phyloP scores from a whole-genome alignment of 179 eudicot species.

The Gypsophila paniculata region DNA sequence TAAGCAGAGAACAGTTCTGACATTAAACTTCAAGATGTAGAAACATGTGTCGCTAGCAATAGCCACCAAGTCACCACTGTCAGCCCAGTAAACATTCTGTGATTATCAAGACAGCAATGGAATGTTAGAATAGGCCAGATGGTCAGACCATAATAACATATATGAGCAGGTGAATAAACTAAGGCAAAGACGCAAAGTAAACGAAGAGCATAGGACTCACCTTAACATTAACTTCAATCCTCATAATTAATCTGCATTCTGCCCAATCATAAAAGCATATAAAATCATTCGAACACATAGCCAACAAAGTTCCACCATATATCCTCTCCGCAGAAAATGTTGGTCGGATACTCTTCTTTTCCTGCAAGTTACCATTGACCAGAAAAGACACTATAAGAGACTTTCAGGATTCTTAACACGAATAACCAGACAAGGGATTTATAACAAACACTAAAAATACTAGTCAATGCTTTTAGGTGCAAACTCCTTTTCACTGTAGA shows the following conservation, averaged over 20 bases:
- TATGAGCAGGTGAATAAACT: neutral
- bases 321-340: conserved; percentile 89
- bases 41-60: conserved; percentile 93
- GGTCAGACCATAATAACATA: conserved; percentile 1
- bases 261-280: conserved; percentile 97
- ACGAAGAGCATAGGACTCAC: conserved; percentile 36
- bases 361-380: conserved; percentile 45
- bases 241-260: conserved; percentile 79
- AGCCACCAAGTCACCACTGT: conserved; percentile 93
- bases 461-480: neutral
- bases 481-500: neutral
- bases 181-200: neutral
- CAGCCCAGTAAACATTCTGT: conserved; percentile 99
- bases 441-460: neutral
- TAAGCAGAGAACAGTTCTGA: conserved; percentile 31
- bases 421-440: neutral
- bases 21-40: conserved; percentile 90
- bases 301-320: conserved; percentile 77
- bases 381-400: conserved; percentile 7
- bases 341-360: conserved; percentile 88
- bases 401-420: neutral
- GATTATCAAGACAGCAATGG: conserved; percentile 12
- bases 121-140: conserved; percentile 14
- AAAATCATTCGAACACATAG: conserved; percentile 94
- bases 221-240: conserved; percentile 91